Evolutionary conservation across 176 grass and related monocot genomes (phyloP).

Genomic region (Ensete glaucum): DNA sequence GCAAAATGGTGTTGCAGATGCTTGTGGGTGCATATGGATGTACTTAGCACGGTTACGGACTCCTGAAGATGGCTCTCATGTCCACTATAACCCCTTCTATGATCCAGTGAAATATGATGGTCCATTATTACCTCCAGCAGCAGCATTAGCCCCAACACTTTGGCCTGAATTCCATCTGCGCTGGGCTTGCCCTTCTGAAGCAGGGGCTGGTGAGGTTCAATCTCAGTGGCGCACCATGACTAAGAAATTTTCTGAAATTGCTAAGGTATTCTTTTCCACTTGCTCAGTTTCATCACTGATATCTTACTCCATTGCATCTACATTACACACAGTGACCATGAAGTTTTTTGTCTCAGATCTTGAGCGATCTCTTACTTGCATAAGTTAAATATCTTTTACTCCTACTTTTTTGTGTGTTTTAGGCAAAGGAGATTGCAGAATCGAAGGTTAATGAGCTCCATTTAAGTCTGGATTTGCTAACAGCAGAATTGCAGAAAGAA

Average conservation of each 20-base stretch:
- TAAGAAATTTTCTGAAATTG: conserved; percentile 42
- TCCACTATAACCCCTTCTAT: conserved; percentile 84
- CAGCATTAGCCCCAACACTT: conserved; percentile 80
- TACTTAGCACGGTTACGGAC: conserved; percentile 54
- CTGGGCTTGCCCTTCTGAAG: conserved; percentile 78
- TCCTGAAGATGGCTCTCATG: conserved; percentile 60
- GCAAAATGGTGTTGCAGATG: conserved; percentile 45
- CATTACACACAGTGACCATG: too few species aligned
- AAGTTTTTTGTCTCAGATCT: not conserved
- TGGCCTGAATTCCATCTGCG: conserved; percentile 97
- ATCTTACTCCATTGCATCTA: not conserved
- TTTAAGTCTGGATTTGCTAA: conserved; percentile 45
- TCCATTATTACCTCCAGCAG: conserved; percentile 69
- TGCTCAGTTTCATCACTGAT: not conserved
- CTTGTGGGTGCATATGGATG: conserved; percentile 70
- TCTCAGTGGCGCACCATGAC: conserved; percentile 62
- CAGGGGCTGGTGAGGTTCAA: conserved; percentile 64
- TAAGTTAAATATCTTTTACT: not conserved
- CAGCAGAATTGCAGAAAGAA: conserved; percentile 52
- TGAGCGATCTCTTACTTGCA: not conserved
- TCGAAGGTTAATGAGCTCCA: conserved; percentile 49
- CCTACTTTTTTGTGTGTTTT: conserved; percentile 20
- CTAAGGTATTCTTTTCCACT: conserved; percentile 38
- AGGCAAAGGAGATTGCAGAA: conserved; percentile 61
- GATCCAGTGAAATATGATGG: conserved; percentile 38